A percentile compares a stretch with the other conserved stretches of the same genome.
Evolutionary conservation across 768 basidiomycete species (phyloP).

Genomic region (Clitopilus passeckerianus): DNA sequence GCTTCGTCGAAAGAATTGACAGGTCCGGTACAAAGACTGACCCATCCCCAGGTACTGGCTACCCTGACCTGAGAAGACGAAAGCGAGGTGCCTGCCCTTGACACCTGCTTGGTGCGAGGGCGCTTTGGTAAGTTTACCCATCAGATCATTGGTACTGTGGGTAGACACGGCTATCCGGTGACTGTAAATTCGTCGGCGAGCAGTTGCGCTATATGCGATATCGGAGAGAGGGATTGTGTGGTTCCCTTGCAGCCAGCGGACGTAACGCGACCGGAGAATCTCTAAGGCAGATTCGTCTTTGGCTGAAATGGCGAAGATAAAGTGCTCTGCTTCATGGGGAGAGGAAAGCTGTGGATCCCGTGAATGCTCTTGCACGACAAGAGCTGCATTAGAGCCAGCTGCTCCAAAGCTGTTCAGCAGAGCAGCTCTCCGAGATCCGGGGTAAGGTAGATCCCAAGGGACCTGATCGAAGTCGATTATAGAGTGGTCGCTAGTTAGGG

Average conservation of each 20-base stretch:
- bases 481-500: slow-evolving; percentile 40
- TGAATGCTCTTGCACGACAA: slow-evolving; percentile 52
- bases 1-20: slow-evolving; percentile 38
- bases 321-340: slow-evolving; percentile 11
- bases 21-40: slow-evolving; percentile 43
- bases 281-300: slow-evolving; percentile 45
- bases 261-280: slow-evolving; percentile 38
- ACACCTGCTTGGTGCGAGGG: slow-evolving; percentile 21
- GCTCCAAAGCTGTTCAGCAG: slow-evolving; percentile 76
- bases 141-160: slow-evolving; percentile 36
- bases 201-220: slow-evolving; percentile 64
- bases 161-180: slow-evolving; percentile 50
- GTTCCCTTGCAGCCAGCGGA: slow-evolving; percentile 39
- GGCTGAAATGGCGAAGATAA: slow-evolving; percentile 60
- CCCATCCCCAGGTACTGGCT: slow-evolving; percentile 68
- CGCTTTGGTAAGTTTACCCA: slow-evolving; percentile 34
- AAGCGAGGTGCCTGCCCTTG: slow-evolving; percentile 35
- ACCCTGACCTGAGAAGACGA: slow-evolving; percentile 76
- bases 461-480: slow-evolving; percentile 36
- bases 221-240: slow-evolving; percentile 31
- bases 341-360: background rate
- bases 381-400: slow-evolving; percentile 61
- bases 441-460: slow-evolving; percentile 36
- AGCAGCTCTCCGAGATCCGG: slow-evolving; percentile 39
- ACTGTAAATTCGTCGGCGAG: slow-evolving; percentile 52